phyloP scores from a whole-genome alignment of 257 asterid genomes.

The Solanum peruvianum region DNA sequence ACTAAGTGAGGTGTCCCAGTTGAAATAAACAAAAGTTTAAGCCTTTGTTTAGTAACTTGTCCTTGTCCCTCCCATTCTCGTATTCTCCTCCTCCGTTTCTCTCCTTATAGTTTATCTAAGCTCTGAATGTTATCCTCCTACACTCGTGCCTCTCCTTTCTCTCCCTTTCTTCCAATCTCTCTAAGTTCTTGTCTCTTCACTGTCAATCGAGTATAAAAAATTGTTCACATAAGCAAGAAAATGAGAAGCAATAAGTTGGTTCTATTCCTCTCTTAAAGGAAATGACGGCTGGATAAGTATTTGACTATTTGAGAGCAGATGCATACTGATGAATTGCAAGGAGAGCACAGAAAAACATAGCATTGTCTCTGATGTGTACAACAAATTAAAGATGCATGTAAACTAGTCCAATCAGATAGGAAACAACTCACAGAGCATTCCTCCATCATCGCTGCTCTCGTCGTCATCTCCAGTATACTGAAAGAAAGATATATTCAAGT shows the following conservation, averaged over 20 bases:
- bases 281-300: background rate
- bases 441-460: conserved; percentile 72
- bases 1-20: background rate
- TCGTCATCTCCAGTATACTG: conserved; percentile 53
- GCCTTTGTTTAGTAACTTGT: background rate
- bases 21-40: background rate
- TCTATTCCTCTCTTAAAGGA: background rate
- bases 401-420: background rate
- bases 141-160: background rate
- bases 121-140: background rate
- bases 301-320: background rate
- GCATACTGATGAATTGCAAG: background rate
- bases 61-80: background rate
- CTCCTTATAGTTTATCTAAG: background rate
- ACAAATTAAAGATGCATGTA: background rate
- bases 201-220: background rate
- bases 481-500: conserved; percentile 13
- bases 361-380: background rate
- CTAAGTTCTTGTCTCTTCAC: background rate
- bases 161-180: background rate
- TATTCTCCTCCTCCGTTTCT: background rate
- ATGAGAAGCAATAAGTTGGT: background rate
- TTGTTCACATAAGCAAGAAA: background rate
- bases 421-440: conserved; percentile 78
- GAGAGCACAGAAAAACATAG: background rate